Evolutionary conservation across 2,329 filamentous ascomycete species (phyloP).

Genomic region (Drechslerella coelobrocha): DNA sequence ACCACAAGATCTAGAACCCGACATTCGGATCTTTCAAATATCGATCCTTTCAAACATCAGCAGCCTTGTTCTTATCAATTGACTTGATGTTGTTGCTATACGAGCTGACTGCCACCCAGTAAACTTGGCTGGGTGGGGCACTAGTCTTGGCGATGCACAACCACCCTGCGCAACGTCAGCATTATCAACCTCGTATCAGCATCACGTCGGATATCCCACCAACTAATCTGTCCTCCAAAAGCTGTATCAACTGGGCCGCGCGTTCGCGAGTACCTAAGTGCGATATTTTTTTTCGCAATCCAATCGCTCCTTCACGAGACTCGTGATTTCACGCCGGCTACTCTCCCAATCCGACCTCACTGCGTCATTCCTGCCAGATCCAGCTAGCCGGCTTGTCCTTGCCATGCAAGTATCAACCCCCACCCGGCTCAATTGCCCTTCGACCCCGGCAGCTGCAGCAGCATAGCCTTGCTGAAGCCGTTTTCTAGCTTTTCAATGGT

Average conservation of each 20-base stretch:
- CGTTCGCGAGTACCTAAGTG: background rate
- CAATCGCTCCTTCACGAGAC: background rate
- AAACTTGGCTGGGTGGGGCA: background rate
- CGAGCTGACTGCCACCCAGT: background rate
- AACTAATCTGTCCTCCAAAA: background rate
- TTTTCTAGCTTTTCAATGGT: background rate
- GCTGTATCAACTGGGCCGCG: background rate
- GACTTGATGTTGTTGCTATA: background rate
- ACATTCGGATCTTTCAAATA: background rate
- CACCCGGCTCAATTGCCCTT: background rate
- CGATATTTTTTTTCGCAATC: background rate
- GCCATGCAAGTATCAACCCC: background rate
- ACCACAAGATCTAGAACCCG: no score
- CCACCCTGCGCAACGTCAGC: background rate
- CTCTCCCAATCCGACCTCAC: background rate
- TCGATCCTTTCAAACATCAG: no score
- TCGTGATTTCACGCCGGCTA: background rate
- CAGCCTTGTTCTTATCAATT: no score
- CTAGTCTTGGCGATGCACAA: background rate
- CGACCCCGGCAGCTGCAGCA: background rate
- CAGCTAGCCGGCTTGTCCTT: background rate
- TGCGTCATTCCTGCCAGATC: conserved; percentile 4
- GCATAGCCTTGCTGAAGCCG: background rate
- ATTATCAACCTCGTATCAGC: background rate
- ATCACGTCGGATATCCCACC: background rate